Conservation (phyloP, 345 rosid species). For the Euphorbia peplus region DNA sequence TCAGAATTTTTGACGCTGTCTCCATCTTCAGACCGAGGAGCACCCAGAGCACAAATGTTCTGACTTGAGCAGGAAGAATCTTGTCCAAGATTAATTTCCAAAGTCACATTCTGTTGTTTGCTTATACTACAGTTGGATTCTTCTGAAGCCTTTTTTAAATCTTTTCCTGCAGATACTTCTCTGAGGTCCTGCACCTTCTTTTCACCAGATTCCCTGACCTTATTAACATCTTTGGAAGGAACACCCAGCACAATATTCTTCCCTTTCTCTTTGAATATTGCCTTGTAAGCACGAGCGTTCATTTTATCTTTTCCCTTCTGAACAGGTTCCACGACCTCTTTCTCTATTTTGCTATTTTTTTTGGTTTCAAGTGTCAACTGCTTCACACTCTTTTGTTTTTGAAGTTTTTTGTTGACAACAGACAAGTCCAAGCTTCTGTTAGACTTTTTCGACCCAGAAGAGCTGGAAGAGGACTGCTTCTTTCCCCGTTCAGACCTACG, state of each 20-base stretch:
- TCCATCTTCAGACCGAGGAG: conserved; percentile 22
- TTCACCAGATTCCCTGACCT: not conserved
- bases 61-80: conserved; percentile 1
- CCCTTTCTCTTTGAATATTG: conserved; percentile 32
- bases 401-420: conserved; percentile 29
- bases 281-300: conserved; percentile 44
- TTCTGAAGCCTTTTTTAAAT: conserved; percentile 12
- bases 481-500: conserved; percentile 58
- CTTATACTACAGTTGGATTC: conserved; percentile 12
- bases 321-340: conserved; percentile 5
- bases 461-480: conserved; percentile 31
- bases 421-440: conserved; percentile 26
- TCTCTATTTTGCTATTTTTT: conserved; percentile 23
- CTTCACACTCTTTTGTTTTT: conserved; percentile 32
- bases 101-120: conserved; percentile 10
- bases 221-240: conserved; percentile 16
- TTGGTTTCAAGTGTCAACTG: conserved; percentile 36
- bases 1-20: conserved; percentile 24
- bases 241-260: conserved; percentile 27
- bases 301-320: conserved; percentile 18
- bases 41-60: conserved; percentile 6
- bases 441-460: conserved; percentile 33
- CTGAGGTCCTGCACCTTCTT: conserved; percentile 13
- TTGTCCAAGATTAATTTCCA: conserved; percentile 12
- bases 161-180: conserved; percentile 7